Conservation (phyloP, 1,139 yeast species). For the Debaryomyces singareniensis region DNA sequence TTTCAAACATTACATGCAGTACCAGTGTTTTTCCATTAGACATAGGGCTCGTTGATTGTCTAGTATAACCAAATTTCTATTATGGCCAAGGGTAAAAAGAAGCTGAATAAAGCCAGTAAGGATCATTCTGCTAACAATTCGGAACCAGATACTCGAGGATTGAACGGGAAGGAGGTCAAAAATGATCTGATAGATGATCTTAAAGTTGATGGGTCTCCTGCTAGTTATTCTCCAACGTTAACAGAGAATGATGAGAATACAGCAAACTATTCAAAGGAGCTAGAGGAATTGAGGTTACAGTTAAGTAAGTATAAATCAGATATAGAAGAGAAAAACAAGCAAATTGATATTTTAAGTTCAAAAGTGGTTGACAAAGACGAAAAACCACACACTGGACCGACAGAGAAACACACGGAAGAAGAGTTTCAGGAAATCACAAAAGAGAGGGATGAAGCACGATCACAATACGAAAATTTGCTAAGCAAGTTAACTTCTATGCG, state of each 20-base stretch:
- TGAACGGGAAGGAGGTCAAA: too few relatives aligned
- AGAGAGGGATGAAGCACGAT: slow-evolving; percentile 64
- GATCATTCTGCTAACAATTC: background rate
- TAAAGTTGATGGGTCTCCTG: too few relatives aligned
- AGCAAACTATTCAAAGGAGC: slow-evolving; percentile 6
- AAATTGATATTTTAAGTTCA: background rate
- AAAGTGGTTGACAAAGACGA: slow-evolving; percentile 17
- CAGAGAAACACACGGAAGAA: slow-evolving; percentile 2
- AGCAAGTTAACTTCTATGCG: slow-evolving; percentile 79
- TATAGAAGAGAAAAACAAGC: background rate
- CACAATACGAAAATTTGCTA: slow-evolving; percentile 68
- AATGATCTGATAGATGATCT: too few relatives aligned
- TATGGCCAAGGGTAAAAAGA: slow-evolving; percentile 29
- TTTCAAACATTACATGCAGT: too few relatives aligned
- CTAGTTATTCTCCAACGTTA: background rate
- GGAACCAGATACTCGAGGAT: too few relatives aligned
- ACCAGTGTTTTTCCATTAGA: too few relatives aligned
- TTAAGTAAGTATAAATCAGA: slow-evolving; percentile 6
- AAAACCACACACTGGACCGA: slow-evolving; percentile 2
- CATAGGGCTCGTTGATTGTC: too few relatives aligned
- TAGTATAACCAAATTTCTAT: too few relatives aligned
- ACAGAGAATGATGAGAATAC: background rate
- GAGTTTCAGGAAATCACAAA: slow-evolving; percentile 11
- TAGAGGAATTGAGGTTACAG: slow-evolving; percentile 15
- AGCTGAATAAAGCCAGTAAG: slow-evolving; percentile 10